Percentiles rank a stretch among this genome's conserved stretches.
Evolutionary conservation across 1,139 yeast species (phyloP).

Genomic region (Arxiozyma bovina): DNA sequence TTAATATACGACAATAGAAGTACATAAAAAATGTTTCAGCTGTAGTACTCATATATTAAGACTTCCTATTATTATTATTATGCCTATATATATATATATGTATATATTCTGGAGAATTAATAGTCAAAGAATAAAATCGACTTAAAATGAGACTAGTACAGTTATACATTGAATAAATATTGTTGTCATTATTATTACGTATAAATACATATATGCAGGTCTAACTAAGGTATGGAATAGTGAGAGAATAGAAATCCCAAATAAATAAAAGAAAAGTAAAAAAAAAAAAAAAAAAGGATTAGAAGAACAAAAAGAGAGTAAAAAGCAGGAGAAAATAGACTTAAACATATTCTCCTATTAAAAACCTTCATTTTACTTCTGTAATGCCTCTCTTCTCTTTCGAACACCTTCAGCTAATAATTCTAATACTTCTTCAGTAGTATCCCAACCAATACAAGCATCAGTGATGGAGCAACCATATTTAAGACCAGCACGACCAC

Average conservation of each 20-base stretch:
- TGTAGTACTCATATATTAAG: not conserved
- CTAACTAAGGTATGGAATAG: not conserved
- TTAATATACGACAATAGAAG: not conserved
- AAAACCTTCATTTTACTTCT: constrained; percentile 10
- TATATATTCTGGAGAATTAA: not conserved
- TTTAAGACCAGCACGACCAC: constrained; percentile 63
- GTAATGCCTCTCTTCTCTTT: constrained; percentile 48
- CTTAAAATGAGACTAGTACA: not conserved
- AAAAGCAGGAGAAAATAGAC: not conserved
- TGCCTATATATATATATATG: not conserved
- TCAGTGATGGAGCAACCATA: constrained; percentile 95
- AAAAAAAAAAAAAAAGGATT: not conserved
- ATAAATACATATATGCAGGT: not conserved
- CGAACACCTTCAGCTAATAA: constrained; percentile 71
- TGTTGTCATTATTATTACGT: not conserved
- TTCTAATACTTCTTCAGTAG: constrained; percentile 64
- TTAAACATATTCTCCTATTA: not conserved
- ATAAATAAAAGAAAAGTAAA: too few relatives aligned
- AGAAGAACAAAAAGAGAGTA: too few relatives aligned
- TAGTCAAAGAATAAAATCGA: too few relatives aligned
- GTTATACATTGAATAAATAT: not conserved
- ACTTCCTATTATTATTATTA: not conserved
- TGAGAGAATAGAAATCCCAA: too few relatives aligned
- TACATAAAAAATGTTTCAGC: not conserved
- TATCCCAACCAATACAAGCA: constrained; percentile 89